Evolutionary conservation across 2,329 filamentous ascomycete genomes (phyloP).

Genomic region (Decorospora gaudefroyi): DNA sequence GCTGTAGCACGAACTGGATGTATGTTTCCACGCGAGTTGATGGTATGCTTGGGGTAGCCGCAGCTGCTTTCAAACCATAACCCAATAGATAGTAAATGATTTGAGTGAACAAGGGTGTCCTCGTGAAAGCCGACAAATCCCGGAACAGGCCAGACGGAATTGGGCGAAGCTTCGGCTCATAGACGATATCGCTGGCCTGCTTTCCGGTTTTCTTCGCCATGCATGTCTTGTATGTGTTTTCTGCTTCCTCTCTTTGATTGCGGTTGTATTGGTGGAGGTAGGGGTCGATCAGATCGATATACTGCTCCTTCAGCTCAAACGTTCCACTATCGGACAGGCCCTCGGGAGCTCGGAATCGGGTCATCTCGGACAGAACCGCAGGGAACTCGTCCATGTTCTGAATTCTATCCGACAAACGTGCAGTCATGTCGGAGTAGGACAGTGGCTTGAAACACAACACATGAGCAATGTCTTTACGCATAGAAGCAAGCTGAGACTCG

Average conservation of each 20-base stretch:
- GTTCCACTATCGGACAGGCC: conserved; percentile 90
- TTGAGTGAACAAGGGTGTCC: conserved; percentile 83
- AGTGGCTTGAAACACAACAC: conserved; percentile 95
- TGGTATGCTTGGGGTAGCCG: conserved; percentile 73
- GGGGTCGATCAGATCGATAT: conserved; percentile 86
- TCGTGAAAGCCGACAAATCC: conserved; percentile 76
- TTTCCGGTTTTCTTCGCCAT: conserved; percentile 87
- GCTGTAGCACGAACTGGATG: conserved; percentile 85
- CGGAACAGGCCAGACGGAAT: conserved; percentile 79
- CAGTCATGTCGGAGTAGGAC: conserved; percentile 88
- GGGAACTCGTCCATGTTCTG: conserved; percentile 89
- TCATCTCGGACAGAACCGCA: conserved; percentile 81
- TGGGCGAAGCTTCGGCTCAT: conserved; percentile 79
- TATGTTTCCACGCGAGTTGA: conserved; percentile 86
- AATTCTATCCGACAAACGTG: conserved; percentile 84
- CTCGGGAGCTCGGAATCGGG: conserved; percentile 86
- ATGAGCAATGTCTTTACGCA: conserved; percentile 89
- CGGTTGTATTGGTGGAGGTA: conserved; percentile 96
- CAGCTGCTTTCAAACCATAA: conserved; percentile 73
- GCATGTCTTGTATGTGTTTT: conserved; percentile 83
- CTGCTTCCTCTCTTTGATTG: conserved; percentile 94
- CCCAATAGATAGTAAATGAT: conserved; percentile 86
- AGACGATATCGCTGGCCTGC: conserved; percentile 80
- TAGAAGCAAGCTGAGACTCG: conserved; percentile 68
- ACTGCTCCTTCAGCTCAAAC: conserved; percentile 87